phyloP scores from a whole-genome alignment of 306 rosid genomes.

The Cucurbita argyrosperma region DNA sequence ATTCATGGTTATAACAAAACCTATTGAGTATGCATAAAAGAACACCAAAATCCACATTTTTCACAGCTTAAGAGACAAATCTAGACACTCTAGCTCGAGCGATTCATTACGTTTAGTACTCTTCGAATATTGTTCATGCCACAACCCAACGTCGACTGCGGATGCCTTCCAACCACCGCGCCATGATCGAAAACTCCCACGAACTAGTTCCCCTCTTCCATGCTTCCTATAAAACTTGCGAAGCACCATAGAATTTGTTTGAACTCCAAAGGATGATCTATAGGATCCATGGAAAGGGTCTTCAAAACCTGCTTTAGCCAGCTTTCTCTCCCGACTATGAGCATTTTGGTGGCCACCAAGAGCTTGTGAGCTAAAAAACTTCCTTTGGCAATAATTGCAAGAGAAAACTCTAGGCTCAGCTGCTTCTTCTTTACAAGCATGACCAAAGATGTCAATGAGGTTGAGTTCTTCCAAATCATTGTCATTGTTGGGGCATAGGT shows the following conservation, averaged over 20 bases:
- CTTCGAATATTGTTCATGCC: constrained; percentile 18
- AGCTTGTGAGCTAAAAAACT: too few relatives aligned
- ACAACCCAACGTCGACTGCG: constrained; percentile 19
- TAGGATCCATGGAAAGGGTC: constrained; percentile 64
- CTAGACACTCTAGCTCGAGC: constrained; percentile 71
- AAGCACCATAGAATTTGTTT: constrained; percentile 41
- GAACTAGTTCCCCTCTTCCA: constrained; percentile 8
- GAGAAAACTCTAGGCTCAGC: constrained; percentile 24
- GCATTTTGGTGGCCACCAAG: too few relatives aligned
- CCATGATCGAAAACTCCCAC: constrained; percentile 10
- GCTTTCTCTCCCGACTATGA: too few relatives aligned
- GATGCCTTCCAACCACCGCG: constrained; percentile 12
- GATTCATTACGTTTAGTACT: constrained; percentile 35
- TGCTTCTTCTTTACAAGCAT: constrained; percentile 5
- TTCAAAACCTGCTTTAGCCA: constrained; percentile 10
- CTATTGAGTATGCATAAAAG: too few relatives aligned
- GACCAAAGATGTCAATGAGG: background rate
- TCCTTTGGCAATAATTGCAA: too few relatives aligned
- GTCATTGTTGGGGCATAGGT: constrained; percentile 45
- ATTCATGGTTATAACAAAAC: too few relatives aligned
- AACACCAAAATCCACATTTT: too few relatives aligned
- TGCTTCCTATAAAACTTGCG: constrained; percentile 13
- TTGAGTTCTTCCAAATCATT: constrained; percentile 22
- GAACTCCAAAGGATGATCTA: constrained; percentile 54
- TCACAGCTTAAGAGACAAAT: constrained; percentile 80